Conservation (phyloP, 352 stramenopile genomes). For the Bremia lactucae region DNA sequence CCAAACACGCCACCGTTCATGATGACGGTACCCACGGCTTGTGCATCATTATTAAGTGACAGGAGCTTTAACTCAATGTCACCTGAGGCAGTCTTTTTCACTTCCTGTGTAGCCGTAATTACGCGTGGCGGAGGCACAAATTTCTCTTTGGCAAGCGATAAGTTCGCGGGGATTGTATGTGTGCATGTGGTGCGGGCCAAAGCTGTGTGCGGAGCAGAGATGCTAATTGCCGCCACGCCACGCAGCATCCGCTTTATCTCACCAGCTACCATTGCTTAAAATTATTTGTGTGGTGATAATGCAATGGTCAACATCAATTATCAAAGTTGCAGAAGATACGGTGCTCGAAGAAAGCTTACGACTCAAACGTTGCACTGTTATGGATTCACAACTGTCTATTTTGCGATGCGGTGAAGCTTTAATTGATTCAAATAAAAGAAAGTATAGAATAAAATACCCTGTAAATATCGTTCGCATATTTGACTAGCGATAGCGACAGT, state of each 20-base stretch:
- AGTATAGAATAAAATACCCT: no score
- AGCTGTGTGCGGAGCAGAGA: constrained; percentile 36
- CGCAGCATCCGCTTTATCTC: constrained; percentile 50
- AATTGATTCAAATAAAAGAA: no score
- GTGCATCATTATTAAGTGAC: constrained; percentile 33
- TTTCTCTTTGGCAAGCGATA: constrained; percentile 68
- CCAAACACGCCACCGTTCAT: constrained; percentile 68
- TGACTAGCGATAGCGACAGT: no score
- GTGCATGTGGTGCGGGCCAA: constrained; percentile 22
- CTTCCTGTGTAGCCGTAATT: constrained; percentile 44
- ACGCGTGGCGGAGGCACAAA: constrained; percentile 50
- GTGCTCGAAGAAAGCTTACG: no score
- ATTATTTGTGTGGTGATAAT: no score
- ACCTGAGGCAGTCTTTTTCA: constrained; percentile 39
- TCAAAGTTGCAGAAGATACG: no score
- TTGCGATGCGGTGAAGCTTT: no score
- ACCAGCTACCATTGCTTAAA: constrained; percentile 24
- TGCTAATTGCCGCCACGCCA: constrained; percentile 39
- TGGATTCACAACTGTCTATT: no score
- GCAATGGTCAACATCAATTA: no score
- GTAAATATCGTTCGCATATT: no score
- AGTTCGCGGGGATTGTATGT: constrained; percentile 37
- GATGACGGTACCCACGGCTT: constrained; percentile 34
- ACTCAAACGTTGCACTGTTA: no score
- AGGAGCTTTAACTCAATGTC: constrained; percentile 62